Evolutionary conservation across 2,329 filamentous ascomycete species (phyloP), one percentile per base, ranked within the genome.

Genomic region (Dactylellina parvicollis): DNA sequence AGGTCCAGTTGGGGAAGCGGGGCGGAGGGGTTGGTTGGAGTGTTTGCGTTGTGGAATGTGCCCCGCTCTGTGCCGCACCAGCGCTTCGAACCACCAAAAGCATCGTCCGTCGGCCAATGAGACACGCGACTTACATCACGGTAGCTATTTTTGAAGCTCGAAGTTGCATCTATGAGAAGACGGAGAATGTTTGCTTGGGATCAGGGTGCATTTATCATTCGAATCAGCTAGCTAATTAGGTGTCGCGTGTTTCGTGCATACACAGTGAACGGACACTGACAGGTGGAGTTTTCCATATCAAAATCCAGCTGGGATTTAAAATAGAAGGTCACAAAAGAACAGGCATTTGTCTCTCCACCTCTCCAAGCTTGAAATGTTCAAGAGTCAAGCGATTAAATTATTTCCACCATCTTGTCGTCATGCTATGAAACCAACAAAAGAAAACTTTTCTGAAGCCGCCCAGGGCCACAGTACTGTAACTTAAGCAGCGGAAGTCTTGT

Each of bases 401-500:
- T 22, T 22, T 28, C 47, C 26, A 34, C 47, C 12, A 34, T 26
- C 47, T 52, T 14, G n/a, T 52, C 36, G 34, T 26, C 20, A 49
- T 44, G 46, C 16, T 5, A 52, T 47, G 28, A 42, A 47, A 38
- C 22, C 54, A 42, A 42, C 34, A 32, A 55, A 55, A 49, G 26
- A 60, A 36, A 54, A 69, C 64, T 69, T 69, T 69, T 65, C 36
- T 34, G 28, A 46, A 32, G 30, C 30, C 18, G 38, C 22, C 26
- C n/a, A n/a, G n/a, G n/a, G n/a, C n/a, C 32, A 20, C 49, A 36
- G 28, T 50, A 20, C 32, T 40, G 10, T 18, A 18, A 34, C n/a
- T 30, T 50, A 62, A 20, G 22, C 22, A 61, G 84, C 85, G 69
- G 80, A 83, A 32, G 85, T 86, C 82, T 86, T 82, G 78, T 86